Base-by-base conservation (phyloP, 495 filamentous ascomycete species). In the Pyrenula massariospora region DNA sequence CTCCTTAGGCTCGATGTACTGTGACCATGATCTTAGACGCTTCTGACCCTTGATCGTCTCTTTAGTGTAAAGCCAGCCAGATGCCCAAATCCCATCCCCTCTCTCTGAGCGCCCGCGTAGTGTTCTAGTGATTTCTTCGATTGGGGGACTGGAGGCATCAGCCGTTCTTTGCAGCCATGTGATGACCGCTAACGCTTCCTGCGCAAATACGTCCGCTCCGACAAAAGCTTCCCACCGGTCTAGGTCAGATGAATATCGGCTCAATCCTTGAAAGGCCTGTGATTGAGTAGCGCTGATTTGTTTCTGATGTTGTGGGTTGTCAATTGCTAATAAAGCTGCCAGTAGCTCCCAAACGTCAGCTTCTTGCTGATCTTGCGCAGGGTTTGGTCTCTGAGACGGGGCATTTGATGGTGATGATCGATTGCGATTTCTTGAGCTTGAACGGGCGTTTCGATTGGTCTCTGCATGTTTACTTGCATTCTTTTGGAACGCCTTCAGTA, bases 11-110 rank as follows among this genome's bases (percentile, higher is more conserved):
- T 86, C 84, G 53, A 86, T 72, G 25, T 77, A 75, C 53, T 82
- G 82, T 47, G 84, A 80, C 78, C 80, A 74, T 68, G 78, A 67
- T 42, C 81, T 72, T 54, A 93, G 63, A 53, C 87, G 85, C 70
- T 97, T 98, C 67, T 89, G 83, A 36, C 84, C 79, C 72, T 98
- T 98, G 66, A 98, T 87, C 19, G 84, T 84, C 62, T 86, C 84
- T 59, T 89, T 88, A 1, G 94, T 95, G 65, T 94, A 87, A 22
- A 96, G 77, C 91, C 91, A 96, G 23, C 92, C 91, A 64, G 88
- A 83, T 11, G 87, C 81, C 72, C 91, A 86, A 1, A 87, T 60
- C 63, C 81, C 73, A 73, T 83, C 68, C 65, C 84, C 72, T 73
- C 84, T 68, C 68, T 88, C 80, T 70, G 86, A 65, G 49, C 73